Conservation (phyloP, 441 rosid species). For the Metrosideros polymorpha region DNA sequence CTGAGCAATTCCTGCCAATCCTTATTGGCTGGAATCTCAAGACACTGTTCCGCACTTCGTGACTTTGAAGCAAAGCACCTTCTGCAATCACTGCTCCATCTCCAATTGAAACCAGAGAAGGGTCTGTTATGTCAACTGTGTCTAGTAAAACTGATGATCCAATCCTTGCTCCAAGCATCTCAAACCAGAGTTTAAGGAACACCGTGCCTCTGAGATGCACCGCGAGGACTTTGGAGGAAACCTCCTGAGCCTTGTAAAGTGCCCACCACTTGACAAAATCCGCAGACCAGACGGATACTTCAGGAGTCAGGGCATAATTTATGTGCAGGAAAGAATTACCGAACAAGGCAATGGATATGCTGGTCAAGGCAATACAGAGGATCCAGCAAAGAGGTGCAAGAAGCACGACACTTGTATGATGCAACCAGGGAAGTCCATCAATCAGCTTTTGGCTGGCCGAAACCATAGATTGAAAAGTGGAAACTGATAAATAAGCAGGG, state of each 20-base stretch:
- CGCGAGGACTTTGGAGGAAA: slow-evolving; percentile 53
- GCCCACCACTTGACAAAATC: slow-evolving; percentile 75
- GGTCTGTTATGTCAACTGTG: slow-evolving; percentile 52
- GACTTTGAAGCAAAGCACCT: slow-evolving; percentile 60
- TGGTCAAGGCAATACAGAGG: slow-evolving; percentile 36
- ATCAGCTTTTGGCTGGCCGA: slow-evolving; percentile 3
- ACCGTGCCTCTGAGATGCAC: slow-evolving; percentile 56
- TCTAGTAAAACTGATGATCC: slow-evolving; percentile 59
- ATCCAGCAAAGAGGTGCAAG: slow-evolving; percentile 66
- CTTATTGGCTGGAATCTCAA: slow-evolving; percentile 42
- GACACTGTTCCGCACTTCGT: slow-evolving; percentile 49
- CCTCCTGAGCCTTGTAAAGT: slow-evolving; percentile 56
- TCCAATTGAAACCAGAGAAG: slow-evolving; percentile 53
- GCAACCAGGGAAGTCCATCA: slow-evolving; percentile 17
- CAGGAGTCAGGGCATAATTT: slow-evolving; percentile 42
- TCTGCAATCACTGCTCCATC: slow-evolving; percentile 62
- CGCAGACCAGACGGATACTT: slow-evolving; percentile 45
- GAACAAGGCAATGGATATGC: slow-evolving; percentile 31
- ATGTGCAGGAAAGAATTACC: slow-evolving; percentile 60
- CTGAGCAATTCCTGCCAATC: slow-evolving; percentile 34
- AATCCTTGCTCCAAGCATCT: slow-evolving; percentile 57
- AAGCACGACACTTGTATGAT: slow-evolving; percentile 19
- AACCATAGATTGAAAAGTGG: slow-evolving; percentile 26
- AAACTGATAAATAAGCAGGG: slow-evolving; percentile 48
- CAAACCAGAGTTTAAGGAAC: slow-evolving; percentile 58